Base-by-base conservation (phyloP, 495 filamentous ascomycete species). In the Penicillium verhagenii region DNA sequence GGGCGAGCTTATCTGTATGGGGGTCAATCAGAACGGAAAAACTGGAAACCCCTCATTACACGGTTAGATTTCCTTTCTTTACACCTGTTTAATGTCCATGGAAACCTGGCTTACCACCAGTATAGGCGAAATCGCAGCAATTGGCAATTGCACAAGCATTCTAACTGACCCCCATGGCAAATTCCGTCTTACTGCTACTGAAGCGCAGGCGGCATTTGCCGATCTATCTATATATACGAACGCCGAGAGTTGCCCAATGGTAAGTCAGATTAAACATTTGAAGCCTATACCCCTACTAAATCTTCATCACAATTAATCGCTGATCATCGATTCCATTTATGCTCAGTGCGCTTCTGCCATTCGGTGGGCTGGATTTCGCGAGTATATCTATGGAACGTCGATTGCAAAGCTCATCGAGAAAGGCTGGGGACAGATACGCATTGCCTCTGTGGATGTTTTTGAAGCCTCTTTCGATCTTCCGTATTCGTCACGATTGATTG, bases 181-280 rank as follows among this genome's bases (percentile, higher is more conserved):
- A 0, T 81, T 77, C 59, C 73, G 69, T 10, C 60, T 82, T 14
- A 69, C 48, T 5, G 53, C 73, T 0, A 40, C 66, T 16, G 72
- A 70, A 48, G 70, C 74, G 0, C 43, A 72, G 10, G 66, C 57
- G 19, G 80, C 79, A 16, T 82, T 77, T 49, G 39, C 58, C n/a
- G 50, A 73, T 29, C 57, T 84, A 16, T 69, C 71, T 8, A 63
- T 82, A 4, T 84, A 84, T 65, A 84, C 80, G 7, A 82, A 79
- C 61, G 79, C 74, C 5, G 79, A 83, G 58, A 75, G 73, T 50
- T 84, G 81, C 63, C 78, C 79, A 7, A 84, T 83, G 75, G 70
- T 74, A 54, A 48, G 52, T 49, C 14, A 8, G 42, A 5, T 5
- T 25, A 23, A 1, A 1, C 42, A 14, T n/a, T n/a, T n/a, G n/a